Evolutionary conservation across 257 asterid species (phyloP).

Genomic region (Nemophila menziesii): DNA sequence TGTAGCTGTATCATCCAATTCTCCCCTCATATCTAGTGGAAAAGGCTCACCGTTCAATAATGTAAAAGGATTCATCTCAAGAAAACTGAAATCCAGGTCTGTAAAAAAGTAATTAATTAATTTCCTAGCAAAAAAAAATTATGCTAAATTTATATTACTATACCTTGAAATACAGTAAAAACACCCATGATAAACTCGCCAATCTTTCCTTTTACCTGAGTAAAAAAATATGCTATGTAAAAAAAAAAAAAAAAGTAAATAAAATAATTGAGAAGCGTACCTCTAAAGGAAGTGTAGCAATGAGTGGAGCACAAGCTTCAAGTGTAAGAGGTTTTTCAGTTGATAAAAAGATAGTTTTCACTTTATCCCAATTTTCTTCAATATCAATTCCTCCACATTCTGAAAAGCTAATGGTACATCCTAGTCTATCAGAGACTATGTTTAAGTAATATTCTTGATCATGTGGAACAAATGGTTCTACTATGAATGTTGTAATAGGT

Average conservation of each 20-base stretch:
- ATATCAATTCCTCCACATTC: conserved; percentile 96
- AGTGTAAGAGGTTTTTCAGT: conserved; percentile 63
- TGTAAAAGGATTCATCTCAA: conserved; percentile 92
- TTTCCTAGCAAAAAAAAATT: too few relatives aligned
- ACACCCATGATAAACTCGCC: conserved; percentile 30
- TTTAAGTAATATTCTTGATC: conserved; percentile 76
- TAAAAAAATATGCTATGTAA: conserved; percentile 1
- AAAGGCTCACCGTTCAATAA: conserved; percentile 70
- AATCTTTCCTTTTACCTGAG: conserved; percentile 75
- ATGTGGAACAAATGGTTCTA: conserved; percentile 88
- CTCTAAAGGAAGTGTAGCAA: conserved; percentile 89
- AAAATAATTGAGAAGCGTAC: conserved; percentile 19
- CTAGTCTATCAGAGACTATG: conserved; percentile 80
- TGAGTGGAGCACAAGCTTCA: conserved; percentile 85
- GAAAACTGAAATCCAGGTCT: conserved; percentile 88
- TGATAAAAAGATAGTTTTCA: conserved; percentile 67
- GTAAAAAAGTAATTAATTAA: conserved; percentile 14
- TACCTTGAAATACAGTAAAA: conserved; percentile 51
- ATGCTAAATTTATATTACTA: too few relatives aligned
- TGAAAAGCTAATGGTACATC: conserved; percentile 74
- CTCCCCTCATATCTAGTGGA: conserved; percentile 93
- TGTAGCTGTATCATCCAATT: conserved; percentile 89
- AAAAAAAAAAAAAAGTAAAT: conserved; percentile 5
- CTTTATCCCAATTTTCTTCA: conserved; percentile 98
- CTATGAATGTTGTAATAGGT: conserved; percentile 81